Base-by-base conservation (phyloP, 306 rosid species). In the Cucumis hystrix region DNA sequence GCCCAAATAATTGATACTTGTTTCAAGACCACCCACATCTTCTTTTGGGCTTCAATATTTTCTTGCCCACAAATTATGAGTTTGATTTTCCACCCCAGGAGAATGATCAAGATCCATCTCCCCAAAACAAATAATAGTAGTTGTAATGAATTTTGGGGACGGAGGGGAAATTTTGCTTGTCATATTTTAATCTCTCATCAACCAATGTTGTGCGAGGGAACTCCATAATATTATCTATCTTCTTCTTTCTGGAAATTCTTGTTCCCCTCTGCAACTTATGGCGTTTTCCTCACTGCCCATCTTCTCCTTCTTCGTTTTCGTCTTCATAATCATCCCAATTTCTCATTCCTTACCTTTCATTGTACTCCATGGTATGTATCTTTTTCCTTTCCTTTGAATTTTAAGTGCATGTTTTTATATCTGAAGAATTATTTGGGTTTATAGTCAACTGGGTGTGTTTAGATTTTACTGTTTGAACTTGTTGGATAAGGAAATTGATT, bases 221-320 rank as follows among this genome's bases (percentile, higher is more conserved):
- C 57, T 69, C 30, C 7, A 16, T 45, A 43, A 21, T 21, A 2
- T 68, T 18, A 21, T 28, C 51, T 7, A 61, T 18, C 54, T 39
- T 40, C 75, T 70, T 70, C 59, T 47, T 13, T 68, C 58, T 43
- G 33, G 35, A 43, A 68, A 68, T 68, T 12, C 15, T 10, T 43
- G 5, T 16, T 68, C 11, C 56, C 14, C 20, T 43, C 41, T 47
- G 41, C 57, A 68, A 68, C 35, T 55, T 16, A 74, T 74, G 78
- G 78, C 47, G 33, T 55, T 52, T 21, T 52, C 78, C 25, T 55
- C 78, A 55, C 78, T 74, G 65, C 78, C 66, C 47, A 18, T 74
- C 64, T 17, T 74, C 51, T 10, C 37, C 78, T 17, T 74, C 65
- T 74, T 55, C 51, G 1, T 52, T 74, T 74, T 74, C 64, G 45